Evolutionary conservation across 164 flowering plant genomes (phyloP).

Genomic region (Berberis vulgaris): DNA sequence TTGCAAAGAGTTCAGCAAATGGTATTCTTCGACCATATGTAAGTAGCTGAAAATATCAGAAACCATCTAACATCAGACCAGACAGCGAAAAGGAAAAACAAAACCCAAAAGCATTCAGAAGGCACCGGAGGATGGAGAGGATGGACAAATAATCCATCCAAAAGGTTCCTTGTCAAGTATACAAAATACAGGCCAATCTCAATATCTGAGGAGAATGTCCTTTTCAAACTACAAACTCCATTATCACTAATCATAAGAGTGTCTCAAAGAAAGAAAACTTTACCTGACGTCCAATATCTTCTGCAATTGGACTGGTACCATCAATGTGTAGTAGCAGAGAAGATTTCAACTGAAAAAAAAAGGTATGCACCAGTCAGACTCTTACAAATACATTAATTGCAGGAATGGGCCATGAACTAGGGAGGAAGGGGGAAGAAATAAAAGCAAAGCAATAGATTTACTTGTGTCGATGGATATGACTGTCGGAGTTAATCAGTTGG

Average conservation of each 20-base stretch:
- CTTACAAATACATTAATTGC: no score
- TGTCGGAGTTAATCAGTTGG: no score
- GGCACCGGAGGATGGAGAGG: not conserved
- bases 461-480: no score
- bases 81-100: not conserved
- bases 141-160: no score
- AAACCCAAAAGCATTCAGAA: not conserved
- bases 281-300: slow-evolving; percentile 99
- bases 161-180: no score
- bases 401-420: no score
- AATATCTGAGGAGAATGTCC: no score
- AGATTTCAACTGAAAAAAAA: slow-evolving; percentile 58
- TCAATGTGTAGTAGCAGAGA: slow-evolving; percentile 84
- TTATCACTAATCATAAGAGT: not conserved
- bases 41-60: slow-evolving; percentile 51
- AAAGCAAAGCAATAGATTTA: no score
- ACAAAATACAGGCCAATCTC: no score
- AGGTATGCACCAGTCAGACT: no score
- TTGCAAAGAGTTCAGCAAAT: slow-evolving; percentile 75
- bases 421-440: no score
- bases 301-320: slow-evolving; percentile 90
- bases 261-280: not conserved
- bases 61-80: not conserved
- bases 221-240: not conserved
- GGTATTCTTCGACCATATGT: slow-evolving; percentile 93